These are phyloP conservation scores for Quercus agrifolia DNA, from an alignment of 306 rosid genomes.

Conservation along the genomic window DNA sequence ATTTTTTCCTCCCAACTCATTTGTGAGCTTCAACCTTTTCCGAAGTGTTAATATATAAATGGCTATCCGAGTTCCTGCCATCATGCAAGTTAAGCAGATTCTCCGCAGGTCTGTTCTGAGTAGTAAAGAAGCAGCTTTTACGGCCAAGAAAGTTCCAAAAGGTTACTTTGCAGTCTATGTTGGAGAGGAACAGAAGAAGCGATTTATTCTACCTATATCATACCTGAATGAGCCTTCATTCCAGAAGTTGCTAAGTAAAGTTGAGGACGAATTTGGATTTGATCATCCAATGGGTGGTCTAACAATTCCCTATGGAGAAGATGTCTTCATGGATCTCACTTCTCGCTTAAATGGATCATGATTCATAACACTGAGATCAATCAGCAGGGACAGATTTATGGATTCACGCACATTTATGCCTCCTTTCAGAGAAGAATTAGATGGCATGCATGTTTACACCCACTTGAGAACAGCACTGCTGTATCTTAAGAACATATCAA, in stretches of 20 bases:
- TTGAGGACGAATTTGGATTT: slow-evolving; percentile 49
- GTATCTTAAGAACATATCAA: neutral
- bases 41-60: slow-evolving; percentile 12
- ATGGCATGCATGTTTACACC: too few relatives aligned
- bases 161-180: slow-evolving; percentile 53
- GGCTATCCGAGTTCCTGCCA: slow-evolving; percentile 33
- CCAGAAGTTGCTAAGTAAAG: slow-evolving; percentile 27
- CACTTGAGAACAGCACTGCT: neutral
- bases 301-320: slow-evolving; percentile 47
- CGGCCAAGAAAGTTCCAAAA: slow-evolving; percentile 30
- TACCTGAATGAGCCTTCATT: slow-evolving; percentile 43
- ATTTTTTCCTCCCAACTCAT: neutral
- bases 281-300: slow-evolving; percentile 53
- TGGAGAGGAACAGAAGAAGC: slow-evolving; percentile 38
- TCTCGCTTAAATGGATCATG: slow-evolving; percentile 17
- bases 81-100: slow-evolving; percentile 8
- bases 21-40: neutral
- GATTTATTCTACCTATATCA: slow-evolving; percentile 34
- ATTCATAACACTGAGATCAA: neutral
- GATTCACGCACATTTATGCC: too few relatives aligned
- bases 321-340: slow-evolving; percentile 30
- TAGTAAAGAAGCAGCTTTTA: too few relatives aligned
- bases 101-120: neutral
- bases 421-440: neutral
- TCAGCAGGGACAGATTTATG: neutral